Evolutionary conservation across 176 grass and related monocot genomes (phyloP), one percentile per base, ranked within the genome.

Genomic region (Oryza meyeriana): DNA sequence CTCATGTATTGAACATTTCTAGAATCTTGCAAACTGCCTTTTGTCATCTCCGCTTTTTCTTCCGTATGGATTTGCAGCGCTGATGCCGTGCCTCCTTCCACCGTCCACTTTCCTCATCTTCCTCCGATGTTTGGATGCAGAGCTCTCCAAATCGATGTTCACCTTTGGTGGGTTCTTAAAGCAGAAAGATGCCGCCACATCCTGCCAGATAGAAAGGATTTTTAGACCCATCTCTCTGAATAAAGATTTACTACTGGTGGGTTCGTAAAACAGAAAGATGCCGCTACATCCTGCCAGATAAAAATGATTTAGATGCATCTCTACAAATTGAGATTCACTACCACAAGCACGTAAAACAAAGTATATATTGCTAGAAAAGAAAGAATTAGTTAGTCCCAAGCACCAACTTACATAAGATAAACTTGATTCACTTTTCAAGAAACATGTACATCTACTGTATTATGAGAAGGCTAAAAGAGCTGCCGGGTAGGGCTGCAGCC

Each of bases 181-280:
- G 71, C 95, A 95, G 80, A 98, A 90, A 22, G 95, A 95, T 12
- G 95, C 76, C 6, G 95, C 95, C 25, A 98, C 86, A 44, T 94
- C 87, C 95, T 98, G 86, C 74, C 26, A 80, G 64, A 74, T 32
- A 28, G 34, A 8, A 69, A 66, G 22, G 55, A 59, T 59, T 59
- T 59, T 59, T 59, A 59, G 20, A 24, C 9, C 6, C n/a, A 10
- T 59, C 55, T 59, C 1, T 25, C n/a, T 0, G 4, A 59, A 59
- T 25, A 1, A 5, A 59, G 22, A 59, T 25, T 59, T 4, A 25
- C n/a, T 59, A 25, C 0, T 59, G 55, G 55, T 59, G 52, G 52
- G 52, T 57, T 57, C 4, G 18, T 57, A 57, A 9, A 57, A 57
- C 52, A 57, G 6, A 57, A 24, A 57, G 52, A 57, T 8, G 6